Conservation (phyloP, 1,284 basidiomycete genomes). For the Filobasidium uniguttulatum region DNA sequence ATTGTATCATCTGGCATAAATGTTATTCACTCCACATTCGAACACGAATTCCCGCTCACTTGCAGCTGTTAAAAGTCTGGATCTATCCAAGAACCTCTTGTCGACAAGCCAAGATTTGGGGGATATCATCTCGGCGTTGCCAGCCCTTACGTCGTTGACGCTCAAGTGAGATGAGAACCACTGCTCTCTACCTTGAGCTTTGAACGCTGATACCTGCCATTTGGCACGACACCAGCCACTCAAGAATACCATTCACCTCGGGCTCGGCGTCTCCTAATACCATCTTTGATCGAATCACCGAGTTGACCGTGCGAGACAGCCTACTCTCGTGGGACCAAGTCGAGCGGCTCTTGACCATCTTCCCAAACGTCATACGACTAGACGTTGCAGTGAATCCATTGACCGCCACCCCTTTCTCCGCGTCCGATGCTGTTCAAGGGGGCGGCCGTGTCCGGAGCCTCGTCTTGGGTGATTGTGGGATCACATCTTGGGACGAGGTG, state of each 20-base stretch:
- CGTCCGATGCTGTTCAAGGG: background rate
- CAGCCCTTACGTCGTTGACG: slow-evolving; percentile 50
- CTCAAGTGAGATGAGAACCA: slow-evolving; percentile 50
- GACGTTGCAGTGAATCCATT: slow-evolving; percentile 62
- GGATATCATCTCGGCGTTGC: slow-evolving; percentile 51
- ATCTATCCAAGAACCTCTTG: slow-evolving; percentile 68
- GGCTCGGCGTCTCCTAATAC: slow-evolving; percentile 28
- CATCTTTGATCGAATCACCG: slow-evolving; percentile 48
- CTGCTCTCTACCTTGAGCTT: slow-evolving; percentile 1
- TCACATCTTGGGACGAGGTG: slow-evolving; percentile 7
- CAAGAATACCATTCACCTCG: slow-evolving; percentile 50
- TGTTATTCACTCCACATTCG: too few relatives aligned
- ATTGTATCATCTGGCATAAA: slow-evolving; percentile 23
- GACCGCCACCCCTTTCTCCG: background rate
- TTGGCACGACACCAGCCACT: slow-evolving; percentile 18
- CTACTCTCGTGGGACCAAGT: slow-evolving; percentile 49
- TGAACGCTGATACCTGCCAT: slow-evolving; percentile 1
- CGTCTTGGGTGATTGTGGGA: slow-evolving; percentile 3
- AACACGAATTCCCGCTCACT: background rate
- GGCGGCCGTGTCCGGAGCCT: background rate
- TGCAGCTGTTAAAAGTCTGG: slow-evolving; percentile 60
- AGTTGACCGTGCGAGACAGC: slow-evolving; percentile 64
- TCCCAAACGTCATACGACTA: slow-evolving; percentile 50
- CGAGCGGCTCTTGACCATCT: slow-evolving; percentile 40
- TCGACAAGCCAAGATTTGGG: slow-evolving; percentile 57